phyloP scores from a whole-genome alignment of 441 rosid genomes.

The Syzygium malaccense region DNA sequence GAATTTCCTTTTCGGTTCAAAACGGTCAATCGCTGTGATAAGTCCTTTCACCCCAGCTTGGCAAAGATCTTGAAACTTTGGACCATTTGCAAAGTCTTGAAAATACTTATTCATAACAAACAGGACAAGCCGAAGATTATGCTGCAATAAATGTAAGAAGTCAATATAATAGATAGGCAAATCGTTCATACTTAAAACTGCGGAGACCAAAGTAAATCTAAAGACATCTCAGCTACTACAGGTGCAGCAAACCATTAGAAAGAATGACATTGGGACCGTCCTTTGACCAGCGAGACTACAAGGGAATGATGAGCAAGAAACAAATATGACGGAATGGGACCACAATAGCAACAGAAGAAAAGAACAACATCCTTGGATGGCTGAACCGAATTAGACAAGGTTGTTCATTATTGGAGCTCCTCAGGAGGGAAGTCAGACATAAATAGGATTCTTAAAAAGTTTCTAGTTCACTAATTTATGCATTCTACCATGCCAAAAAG shows the following conservation, averaged over 20 bases:
- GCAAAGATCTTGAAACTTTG: slow-evolving; percentile 85
- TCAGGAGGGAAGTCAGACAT: not conserved
- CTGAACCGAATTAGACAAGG: not conserved
- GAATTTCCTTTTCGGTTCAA: slow-evolving; percentile 65
- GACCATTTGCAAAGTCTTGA: slow-evolving; percentile 67
- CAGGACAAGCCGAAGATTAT: slow-evolving; percentile 85
- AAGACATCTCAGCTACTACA: not conserved
- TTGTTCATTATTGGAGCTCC: not conserved
- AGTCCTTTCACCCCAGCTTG: slow-evolving; percentile 93
- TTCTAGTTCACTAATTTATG: not conserved
- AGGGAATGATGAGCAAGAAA: not conserved
- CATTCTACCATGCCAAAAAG: not conserved
- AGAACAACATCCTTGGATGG: not conserved
- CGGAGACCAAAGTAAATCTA: not conserved
- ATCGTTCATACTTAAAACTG: not conserved
- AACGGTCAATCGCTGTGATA: slow-evolving; percentile 79
- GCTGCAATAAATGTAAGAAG: slow-evolving; percentile 42
- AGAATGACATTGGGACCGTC: not conserved
- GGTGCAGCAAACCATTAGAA: not conserved
- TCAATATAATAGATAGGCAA: not conserved
- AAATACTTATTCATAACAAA: slow-evolving; percentile 82
- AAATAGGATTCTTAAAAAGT: not conserved
- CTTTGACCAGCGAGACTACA: not conserved
- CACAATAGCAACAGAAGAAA: not conserved
- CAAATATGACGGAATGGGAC: not conserved